Evolutionary conservation across 2,329 filamentous ascomycete genomes (phyloP), one percentile per base, ranked within the genome.

Genomic region (Grosmannia huntii): DNA sequence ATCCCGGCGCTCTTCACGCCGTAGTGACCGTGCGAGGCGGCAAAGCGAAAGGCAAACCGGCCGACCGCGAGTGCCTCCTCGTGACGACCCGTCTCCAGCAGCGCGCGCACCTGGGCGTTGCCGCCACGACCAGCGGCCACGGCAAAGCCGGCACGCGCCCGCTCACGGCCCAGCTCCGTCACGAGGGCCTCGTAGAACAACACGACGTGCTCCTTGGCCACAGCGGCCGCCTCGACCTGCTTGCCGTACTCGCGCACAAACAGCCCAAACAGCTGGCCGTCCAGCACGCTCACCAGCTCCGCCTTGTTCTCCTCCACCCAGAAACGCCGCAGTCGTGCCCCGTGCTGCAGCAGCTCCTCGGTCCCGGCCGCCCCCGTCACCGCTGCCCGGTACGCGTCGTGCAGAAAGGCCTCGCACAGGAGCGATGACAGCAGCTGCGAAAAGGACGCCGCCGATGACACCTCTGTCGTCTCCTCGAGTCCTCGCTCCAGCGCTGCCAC

Each of bases 401-500:
- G 72, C 60, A 74, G 64, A 16, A 69, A 61, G 48, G 70, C 70
- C 66, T 75, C 70, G 49, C 71, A 62, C 38, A 73, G 65, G 31
- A 72, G 64, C 55, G 71, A 66, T 33, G 72, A 65, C 63, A 72
- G 71, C 53, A 76, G 66, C 64, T 75, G 71, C 0, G 75, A 72
- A 67, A 74, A 79, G 70, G 1, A 80, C 65, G 59, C 75, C 65
- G 59, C 75, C 67, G 51, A 71, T 64, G 44, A 73, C 72, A 6
- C 14, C 28, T 28, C 28, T 28, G 60, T 41, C 67, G 65, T 49
- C 78, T 66, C 41, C 19, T 19, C 5, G 4, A 44, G 41, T 19
- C 19, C 3, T 19, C 19, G 41, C 41, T 19, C 41, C n/a, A 44
- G 21, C 16, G 41, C 41, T 1, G 41, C 41, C 41, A 44, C 6